A percentile compares a stretch with the other conserved stretches of the same genome.
Conservation (phyloP, 306 rosid species). For the Prunus mongolica region DNA sequence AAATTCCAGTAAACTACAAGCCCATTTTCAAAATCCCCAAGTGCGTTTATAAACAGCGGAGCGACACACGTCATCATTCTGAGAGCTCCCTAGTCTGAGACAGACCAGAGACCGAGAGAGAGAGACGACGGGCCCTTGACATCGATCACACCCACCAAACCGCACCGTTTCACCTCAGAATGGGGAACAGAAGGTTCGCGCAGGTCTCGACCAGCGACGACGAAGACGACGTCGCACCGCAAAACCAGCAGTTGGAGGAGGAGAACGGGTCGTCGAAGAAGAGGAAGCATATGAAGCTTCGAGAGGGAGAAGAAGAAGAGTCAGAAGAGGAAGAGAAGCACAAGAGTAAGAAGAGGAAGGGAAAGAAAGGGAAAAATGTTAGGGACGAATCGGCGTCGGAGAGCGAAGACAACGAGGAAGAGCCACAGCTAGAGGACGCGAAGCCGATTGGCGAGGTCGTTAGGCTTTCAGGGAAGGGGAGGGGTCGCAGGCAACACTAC, state of each 20-base stretch:
- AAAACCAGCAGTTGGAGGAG: conserved; percentile 15
- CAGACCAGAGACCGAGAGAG: neutral
- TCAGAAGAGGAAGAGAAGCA: neutral
- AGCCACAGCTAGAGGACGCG: conserved; percentile 50
- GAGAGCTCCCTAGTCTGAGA: neutral
- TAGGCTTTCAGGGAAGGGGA: conserved; percentile 78
- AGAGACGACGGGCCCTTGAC: neutral
- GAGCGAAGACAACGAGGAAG: conserved; percentile 27
- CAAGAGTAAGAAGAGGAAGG: neutral
- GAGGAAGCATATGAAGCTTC: conserved; percentile 52
- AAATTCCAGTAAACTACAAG: neutral
- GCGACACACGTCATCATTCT: conserved; percentile 5
- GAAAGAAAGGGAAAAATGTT: conserved; percentile 3
- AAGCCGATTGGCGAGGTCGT: conserved; percentile 68
- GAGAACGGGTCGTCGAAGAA: conserved; percentile 26
- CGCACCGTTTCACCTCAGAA: conserved; percentile 12
- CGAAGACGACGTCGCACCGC: conserved; percentile 39
- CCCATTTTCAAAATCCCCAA: neutral
- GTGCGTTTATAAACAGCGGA: neutral
- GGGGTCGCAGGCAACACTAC: conserved; percentile 59
- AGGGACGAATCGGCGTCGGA: neutral
- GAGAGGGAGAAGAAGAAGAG: conserved; percentile 26
- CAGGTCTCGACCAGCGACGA: conserved; percentile 76
- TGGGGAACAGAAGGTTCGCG: conserved; percentile 77
- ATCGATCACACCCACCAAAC: neutral